Conservation (phyloP, 352 stramenopile genomes). For the Phytopythium delawarense region DNA sequence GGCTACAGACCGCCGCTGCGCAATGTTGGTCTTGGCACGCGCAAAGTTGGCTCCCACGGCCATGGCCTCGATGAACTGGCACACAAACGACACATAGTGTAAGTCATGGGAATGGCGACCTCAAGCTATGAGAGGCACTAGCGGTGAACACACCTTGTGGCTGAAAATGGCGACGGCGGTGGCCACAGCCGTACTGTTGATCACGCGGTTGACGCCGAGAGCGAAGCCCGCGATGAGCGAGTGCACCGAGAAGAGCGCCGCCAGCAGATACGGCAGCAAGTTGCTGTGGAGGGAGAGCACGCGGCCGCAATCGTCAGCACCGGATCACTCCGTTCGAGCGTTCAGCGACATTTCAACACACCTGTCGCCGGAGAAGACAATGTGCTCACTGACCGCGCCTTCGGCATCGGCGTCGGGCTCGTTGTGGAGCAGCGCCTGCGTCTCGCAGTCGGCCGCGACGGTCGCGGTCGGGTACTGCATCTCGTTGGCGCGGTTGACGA, state of each 20-base stretch:
- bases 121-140: not conserved
- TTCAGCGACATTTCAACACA: constrained; percentile 5
- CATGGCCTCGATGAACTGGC: constrained; percentile 61
- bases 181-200: constrained; percentile 46
- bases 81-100: not conserved
- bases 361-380: constrained; percentile 57
- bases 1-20: constrained; percentile 34
- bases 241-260: constrained; percentile 60
- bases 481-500: not conserved
- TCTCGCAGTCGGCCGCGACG: constrained; percentile 20
- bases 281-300: constrained; percentile 16
- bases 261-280: constrained; percentile 56
- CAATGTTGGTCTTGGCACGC: constrained; percentile 46
- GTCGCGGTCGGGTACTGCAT: constrained; percentile 1
- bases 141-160: constrained; percentile 38
- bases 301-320: not conserved
- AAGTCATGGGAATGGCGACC: not conserved
- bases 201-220: constrained; percentile 47
- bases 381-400: constrained; percentile 46
- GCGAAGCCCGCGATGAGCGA: constrained; percentile 64
- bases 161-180: constrained; percentile 64
- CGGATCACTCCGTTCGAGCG: no score
- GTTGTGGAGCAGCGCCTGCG: constrained; percentile 18
- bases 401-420: constrained; percentile 21
- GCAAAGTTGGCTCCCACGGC: constrained; percentile 63